Evolutionary conservation across 192 early-diverging fungal species (phyloP), one percentile per base, ranked within the genome.

Genomic region (Physocladia obscura): DNA sequence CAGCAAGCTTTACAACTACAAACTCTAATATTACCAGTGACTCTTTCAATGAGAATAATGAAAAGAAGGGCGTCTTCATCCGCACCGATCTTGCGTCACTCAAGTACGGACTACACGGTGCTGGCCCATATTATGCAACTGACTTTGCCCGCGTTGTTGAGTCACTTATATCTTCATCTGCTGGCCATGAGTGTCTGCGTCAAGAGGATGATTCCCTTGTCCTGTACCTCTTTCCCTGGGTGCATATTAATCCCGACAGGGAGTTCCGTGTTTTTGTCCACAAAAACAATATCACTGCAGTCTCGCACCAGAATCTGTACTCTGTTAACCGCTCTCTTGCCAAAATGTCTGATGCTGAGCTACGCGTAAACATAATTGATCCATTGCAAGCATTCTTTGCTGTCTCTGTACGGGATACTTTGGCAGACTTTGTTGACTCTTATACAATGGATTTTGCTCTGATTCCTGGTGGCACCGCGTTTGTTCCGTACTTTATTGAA

Each of bases 211-310:
- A 17, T 6, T 22, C 11, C 15, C 47, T 36, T 29, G 1, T 21
- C 4, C 15, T 62, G 34, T 62, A 62, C 24, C 4, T 62, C 0
- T 44, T 62, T 62, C 59, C 59, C 5, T 62, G 59, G 59, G 29
- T 37, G 4, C 8, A 58, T 47, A 21, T 44, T 24, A 11, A 62
- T 8, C n/a, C 36, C 0, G 59, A 62, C 39, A 47, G 38, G 37
- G 59, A 62, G 59, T 62, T 62, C 47, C 2, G 59, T 21, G 59
- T 62, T 4, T 62, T 62, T 44, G 59, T 62, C 24, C 24, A 62
- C 59, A 37, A 40, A 3, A 62, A 44, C 30, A 4, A 3, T 6
- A 27, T 62, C 38, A 62, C 59, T 44, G 59, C 59, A 13, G 24
- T 62, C 3, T 62, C 59, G 19, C 59, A 62, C 3, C 59, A 62